Base-by-base conservation (phyloP, 176 grass and related monocot species). In the Alopecurus myosuroides region DNA sequence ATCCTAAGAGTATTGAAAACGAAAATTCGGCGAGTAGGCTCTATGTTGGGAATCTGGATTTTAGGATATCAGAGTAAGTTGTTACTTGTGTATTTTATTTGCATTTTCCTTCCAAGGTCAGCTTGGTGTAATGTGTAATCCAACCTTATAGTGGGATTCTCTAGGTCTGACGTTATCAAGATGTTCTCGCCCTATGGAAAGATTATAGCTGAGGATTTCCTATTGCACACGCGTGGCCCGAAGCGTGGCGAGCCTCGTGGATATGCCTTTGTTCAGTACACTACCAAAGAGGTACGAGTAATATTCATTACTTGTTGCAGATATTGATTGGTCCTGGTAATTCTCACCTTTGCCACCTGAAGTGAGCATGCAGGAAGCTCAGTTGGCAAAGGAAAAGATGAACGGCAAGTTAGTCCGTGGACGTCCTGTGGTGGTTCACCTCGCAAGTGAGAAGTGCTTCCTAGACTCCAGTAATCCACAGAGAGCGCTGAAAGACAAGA, bases 351-450 rank as follows among this genome's bases (percentile, higher is more conserved):
- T 80, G 67, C 57, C 65, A 86, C 86, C 90, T 94, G 93, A 98
- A 95, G 95, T 94, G 90, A 98, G 93, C 77, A 93, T 92, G 87
- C 93, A 98, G 93, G 93, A 93, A 89, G 95, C 91, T 60, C 87
- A 85, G 90, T 69, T 90, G 77, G 93, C 95, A 67, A 98, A 98
- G 91, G 71, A 86, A 65, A 93, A 95, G 73, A 95, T 95, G 93
- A 93, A 95, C 31, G 95, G 95, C 9, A 95, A 66, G 83, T 88
- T 98, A 28, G 49, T 91, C 33, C 78, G 89, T 15, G 91, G 93
- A 34, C 87, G 91, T 53, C 95, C 93, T 48, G 80, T 98, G 79
- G 91, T 89, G 13, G 95, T 98, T 51, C 91, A 92, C 35, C 81
- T 98, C n/a, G 90, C 93, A 77, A 95, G 88, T 65, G 93, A 95